Conservation (phyloP, 1,139 yeast species). For the Suhomyces ambrosiae region DNA sequence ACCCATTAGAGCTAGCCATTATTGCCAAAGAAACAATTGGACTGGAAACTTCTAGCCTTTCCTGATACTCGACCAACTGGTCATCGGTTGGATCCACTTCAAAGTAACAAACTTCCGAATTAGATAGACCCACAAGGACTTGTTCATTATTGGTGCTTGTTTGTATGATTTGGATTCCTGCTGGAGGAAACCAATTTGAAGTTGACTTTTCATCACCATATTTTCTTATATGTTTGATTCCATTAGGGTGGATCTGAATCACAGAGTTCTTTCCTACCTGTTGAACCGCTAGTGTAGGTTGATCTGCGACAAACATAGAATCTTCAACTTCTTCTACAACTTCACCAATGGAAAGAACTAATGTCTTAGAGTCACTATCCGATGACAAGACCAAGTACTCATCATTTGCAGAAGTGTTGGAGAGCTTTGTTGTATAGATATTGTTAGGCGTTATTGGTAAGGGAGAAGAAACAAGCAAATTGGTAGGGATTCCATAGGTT, state of each 20-base stretch:
- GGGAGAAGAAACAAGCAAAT: slow-evolving; percentile 69
- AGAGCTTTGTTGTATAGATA: slow-evolving; percentile 61
- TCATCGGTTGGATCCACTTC: slow-evolving; percentile 69
- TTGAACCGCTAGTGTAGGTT: slow-evolving; percentile 67
- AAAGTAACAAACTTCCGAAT: slow-evolving; percentile 77
- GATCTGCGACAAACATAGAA: slow-evolving; percentile 58
- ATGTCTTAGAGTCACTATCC: slow-evolving; percentile 55
- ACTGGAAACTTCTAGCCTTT: slow-evolving; percentile 55
- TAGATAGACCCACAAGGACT: slow-evolving; percentile 69
- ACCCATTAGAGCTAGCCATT: slow-evolving; percentile 45
- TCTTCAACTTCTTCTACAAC: slow-evolving; percentile 75
- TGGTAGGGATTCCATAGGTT: slow-evolving; percentile 62
- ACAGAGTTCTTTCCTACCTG: slow-evolving; percentile 68
- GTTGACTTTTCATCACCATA: slow-evolving; percentile 14
- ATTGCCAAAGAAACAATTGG: slow-evolving; percentile 57
- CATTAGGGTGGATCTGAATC: slow-evolving; percentile 72
- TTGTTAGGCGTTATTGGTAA: slow-evolving; percentile 63
- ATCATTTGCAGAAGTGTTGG: slow-evolving; percentile 51
- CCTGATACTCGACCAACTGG: slow-evolving; percentile 69
- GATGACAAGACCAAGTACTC: slow-evolving; percentile 71
- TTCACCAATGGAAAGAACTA: slow-evolving; percentile 77
- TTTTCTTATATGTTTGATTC: slow-evolving; percentile 64
- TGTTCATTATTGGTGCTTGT: slow-evolving; percentile 71
- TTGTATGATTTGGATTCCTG: slow-evolving; percentile 62
- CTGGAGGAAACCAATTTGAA: slow-evolving; percentile 84